A percentile compares a stretch with the other conserved stretches of the same genome.
Conservation (phyloP, 2,329 filamentous ascomycete species). For the Chalaropsis thielavioides region DNA sequence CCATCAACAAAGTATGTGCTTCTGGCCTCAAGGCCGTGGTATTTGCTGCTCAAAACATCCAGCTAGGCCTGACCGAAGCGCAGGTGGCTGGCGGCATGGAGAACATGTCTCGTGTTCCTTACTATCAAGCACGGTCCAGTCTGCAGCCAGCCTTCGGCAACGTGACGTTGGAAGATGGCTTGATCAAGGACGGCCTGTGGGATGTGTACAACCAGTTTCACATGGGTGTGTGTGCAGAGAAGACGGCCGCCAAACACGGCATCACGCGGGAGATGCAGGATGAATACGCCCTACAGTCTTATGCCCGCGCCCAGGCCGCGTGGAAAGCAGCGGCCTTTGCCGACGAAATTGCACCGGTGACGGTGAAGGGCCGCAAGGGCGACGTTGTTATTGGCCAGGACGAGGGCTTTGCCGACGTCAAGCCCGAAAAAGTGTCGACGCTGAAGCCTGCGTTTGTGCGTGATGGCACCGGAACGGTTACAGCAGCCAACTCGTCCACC, state of each 20-base stretch:
- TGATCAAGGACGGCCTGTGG: slow-evolving; percentile 89
- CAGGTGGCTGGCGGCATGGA: slow-evolving; percentile 95
- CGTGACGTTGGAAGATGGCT: slow-evolving; percentile 73
- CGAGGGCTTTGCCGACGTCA: slow-evolving; percentile 78
- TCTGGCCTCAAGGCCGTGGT: slow-evolving; percentile 87
- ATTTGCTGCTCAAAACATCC: slow-evolving; percentile 85
- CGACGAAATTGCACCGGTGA: slow-evolving; percentile 82
- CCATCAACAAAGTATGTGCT: slow-evolving; percentile 96
- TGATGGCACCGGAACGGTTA: slow-evolving; percentile 77
- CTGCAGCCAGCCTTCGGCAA: slow-evolving; percentile 76
- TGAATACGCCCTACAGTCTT: slow-evolving; percentile 75
- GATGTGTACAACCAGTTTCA: slow-evolving; percentile 95
- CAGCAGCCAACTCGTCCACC: slow-evolving; percentile 84
- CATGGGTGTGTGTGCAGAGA: slow-evolving; percentile 96
- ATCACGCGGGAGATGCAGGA: slow-evolving; percentile 81
- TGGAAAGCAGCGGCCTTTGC: slow-evolving; percentile 73
- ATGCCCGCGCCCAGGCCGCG: slow-evolving; percentile 76
- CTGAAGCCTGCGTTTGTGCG: slow-evolving; percentile 84
- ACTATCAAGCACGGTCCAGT: slow-evolving; percentile 74
- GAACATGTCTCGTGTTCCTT: slow-evolving; percentile 89
- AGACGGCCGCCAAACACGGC: slow-evolving; percentile 73
- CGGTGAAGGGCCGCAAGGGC: slow-evolving; percentile 70
- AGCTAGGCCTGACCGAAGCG: slow-evolving; percentile 75
- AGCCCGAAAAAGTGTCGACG: slow-evolving; percentile 69
- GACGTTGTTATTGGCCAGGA: slow-evolving; percentile 66